Base-by-base conservation (phyloP, 148 eudicot species). In the Chenopodium album region DNA sequence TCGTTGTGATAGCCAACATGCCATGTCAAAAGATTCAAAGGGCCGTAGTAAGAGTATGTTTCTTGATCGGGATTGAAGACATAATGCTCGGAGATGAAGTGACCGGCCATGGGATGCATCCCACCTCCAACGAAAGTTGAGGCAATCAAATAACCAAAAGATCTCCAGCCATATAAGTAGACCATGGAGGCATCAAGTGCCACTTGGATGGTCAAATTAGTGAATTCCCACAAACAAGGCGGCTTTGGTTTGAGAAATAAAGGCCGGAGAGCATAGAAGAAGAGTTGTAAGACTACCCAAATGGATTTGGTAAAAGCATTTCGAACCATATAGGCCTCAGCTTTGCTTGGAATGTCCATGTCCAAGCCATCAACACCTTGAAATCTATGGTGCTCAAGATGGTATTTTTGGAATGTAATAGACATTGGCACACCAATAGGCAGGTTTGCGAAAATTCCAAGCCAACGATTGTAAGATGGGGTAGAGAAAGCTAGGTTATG, bases 401-500 rank as follows among this genome's bases (percentile, higher is more conserved):
- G 98, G 52, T 95, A 95, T 82, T 95, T 95, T 86, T 95, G 98
- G 93, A 95, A 95, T 73, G 98, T 95, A 83, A 95, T 85, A 4
- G 98, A 93, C 98, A 95, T 92, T 44, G 98, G 98, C 20, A 95
- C 97, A 16, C 98, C 98, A 14, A 95, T 87, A 63, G 98, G 98
- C 31, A 95, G 96, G 87, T 95, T 95, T 12, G 98, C 98, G 2
- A 95, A 92, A 47, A 95, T 95, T 17, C 98, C 98, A 14, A 95
- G 97, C 91, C 96, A 93, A 0, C 93, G 93, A 84, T 95, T 95
- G 91, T 93, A 86, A 65, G 89, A 84, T 16, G 98, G 98, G 14
- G 91, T 92, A 28, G 90, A 89, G 90, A 95, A 95, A 81, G 98
- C 98, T 16, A 95, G 94, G 87, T 95, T 95, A 90, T 95, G 98